Base-by-base conservation (phyloP, 164 flowering plant species). In the Stephania yunnanensis region DNA sequence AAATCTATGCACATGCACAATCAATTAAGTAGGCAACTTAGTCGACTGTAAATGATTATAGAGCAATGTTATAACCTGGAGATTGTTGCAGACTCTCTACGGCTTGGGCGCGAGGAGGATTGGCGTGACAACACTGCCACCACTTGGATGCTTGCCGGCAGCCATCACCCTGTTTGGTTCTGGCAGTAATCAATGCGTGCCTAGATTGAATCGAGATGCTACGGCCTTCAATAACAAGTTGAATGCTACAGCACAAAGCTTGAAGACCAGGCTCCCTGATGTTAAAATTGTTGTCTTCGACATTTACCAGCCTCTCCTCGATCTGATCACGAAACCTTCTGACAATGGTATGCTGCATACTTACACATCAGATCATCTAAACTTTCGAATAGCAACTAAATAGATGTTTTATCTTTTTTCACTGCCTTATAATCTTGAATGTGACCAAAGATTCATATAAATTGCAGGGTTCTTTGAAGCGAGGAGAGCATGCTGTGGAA, bases 141-240 rank as follows among this genome's bases (percentile, higher is more conserved):
- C 98, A 29, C 68, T 82, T 0, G 99, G 99, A 25, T 96, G 98
- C 82, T 81, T 96, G 83, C 99, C 99, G 0, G 97, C 97, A 50
- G 86, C 95, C 30, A 89, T 92, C 71, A 94, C 97, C 6, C 78
- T 92, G 17, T 96, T 92, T 61, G 97, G 98, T 4, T 4, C 31
- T 2, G 91, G 89, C 52, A 88, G 83, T 78, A 90, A 91, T 76
- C 72, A 81, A 71, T 94, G 97, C 63, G 87, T 94, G 7, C 79
- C 73, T 9, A 89, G 86, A 78, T 74, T 92, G 45, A 92, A 96
- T 80, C 68, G 65, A 19, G 97, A 88, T 74, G 92, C 99, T 0
- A 74, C 79, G 58, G 70, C 76, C 4, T 94, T 92, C 86, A 92
- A 94, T 84, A 84, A 74, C 29, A 95, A 92, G 83, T 83, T 93